Base-by-base conservation (phyloP, 345 rosid genomes). In the Hibiscus trionum region DNA sequence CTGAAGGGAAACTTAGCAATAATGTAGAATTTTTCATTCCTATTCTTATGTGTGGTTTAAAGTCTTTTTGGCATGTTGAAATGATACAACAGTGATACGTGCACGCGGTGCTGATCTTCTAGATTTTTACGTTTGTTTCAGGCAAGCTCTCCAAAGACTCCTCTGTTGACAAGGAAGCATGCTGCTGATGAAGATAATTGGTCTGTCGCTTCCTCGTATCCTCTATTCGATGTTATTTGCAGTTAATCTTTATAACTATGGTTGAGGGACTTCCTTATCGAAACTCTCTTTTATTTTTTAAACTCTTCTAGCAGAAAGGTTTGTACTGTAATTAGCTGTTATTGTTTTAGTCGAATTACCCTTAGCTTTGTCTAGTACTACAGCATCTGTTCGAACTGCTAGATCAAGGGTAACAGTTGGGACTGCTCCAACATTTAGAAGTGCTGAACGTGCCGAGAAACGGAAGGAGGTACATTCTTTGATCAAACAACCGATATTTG, bases 171-270 rank as follows among this genome's bases (percentile, higher is more conserved):
- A 79, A 87, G 83, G 85, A 92, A 80, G 87, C 86, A 81, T 72
- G 72, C 65, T 10, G 97, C 89, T 65, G 99, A 95, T 0, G 99
- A 90, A 37, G 99, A 96, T 82, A 84, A 59, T 78, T 84, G 86
- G 81, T 93, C 98, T 19, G 75, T 91, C 1, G 76, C 91, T 74
- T 96, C 99, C 81, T 89, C 96, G 94, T 96, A 96, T 90, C 94
- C 96, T 92, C 21, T 69, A 15, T 42, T 57, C 14, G 37, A 31
- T 27, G 4, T 63, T 73, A 27, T 31, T 47, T 35, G 27, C 49
- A 16, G 16, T 29, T 33, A 5, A 5, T 44, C 16, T 11, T 63
- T 8, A 8, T 39, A 14, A 66, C 26, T 47, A 66, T 26, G 7
- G 19, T 67, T 4, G 35, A 27, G 37, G 35, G 60, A 37, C 60